Evolutionary conservation across 345 rosid genomes (phyloP).

Genomic region (Pseudoturritis turrita): DNA sequence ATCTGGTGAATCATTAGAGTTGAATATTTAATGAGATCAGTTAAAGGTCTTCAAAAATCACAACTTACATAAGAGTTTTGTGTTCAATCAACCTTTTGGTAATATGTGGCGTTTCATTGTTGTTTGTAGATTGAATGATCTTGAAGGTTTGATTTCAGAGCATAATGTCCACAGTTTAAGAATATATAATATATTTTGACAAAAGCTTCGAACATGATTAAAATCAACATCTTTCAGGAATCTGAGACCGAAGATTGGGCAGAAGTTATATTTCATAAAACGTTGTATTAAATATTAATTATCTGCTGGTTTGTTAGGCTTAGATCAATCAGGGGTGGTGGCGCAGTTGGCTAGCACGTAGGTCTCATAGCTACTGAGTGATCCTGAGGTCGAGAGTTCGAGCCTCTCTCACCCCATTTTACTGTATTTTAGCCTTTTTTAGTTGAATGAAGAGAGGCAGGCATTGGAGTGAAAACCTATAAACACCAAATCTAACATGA

Average conservation of each 20-base stretch:
- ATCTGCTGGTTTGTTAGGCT: too few species aligned
- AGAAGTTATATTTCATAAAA: not conserved
- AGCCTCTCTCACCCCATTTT: conserved; percentile 59
- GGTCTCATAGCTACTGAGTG: conserved; percentile 87
- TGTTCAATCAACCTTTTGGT: not conserved
- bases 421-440: too few species aligned
- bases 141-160: not conserved
- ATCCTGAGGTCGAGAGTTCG: conserved; percentile 52
- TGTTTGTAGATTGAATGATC: not conserved
- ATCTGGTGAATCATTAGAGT: not conserved
- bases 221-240: not conserved
- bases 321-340: conserved; percentile 87
- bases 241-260: not conserved
- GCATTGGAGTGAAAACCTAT: too few species aligned
- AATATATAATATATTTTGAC: not conserved
- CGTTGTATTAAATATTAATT: not conserved
- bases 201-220: not conserved
- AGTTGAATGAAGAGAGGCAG: too few species aligned
- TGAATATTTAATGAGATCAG: not conserved
- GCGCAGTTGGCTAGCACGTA: conserved; percentile 99
- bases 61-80: not conserved
- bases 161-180: not conserved
- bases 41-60: not conserved
- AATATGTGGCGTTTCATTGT: not conserved
- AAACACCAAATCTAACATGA: too few species aligned